Evolutionary conservation across 2,329 filamentous ascomycete genomes (phyloP).

Genomic region (Dothistroma septosporum): DNA sequence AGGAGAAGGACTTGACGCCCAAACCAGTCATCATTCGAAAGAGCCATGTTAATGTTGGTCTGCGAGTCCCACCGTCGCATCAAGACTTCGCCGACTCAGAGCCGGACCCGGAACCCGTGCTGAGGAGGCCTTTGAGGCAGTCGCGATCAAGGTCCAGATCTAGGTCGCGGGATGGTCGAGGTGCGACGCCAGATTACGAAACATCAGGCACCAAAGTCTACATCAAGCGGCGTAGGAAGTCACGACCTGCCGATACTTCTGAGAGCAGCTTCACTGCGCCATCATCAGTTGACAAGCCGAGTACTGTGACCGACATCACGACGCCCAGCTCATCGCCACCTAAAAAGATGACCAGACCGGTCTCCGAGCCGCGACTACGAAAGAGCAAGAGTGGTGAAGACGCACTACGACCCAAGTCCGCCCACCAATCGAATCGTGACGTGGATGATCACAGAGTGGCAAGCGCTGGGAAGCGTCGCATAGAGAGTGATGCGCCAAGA

Average conservation of each 20-base stretch:
- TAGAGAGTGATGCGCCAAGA: conserved; percentile 10
- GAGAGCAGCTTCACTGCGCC: conserved; percentile 30
- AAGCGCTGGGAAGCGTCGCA: conserved; percentile 3
- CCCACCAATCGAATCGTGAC: conserved; percentile 9
- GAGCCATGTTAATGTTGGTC: conserved; percentile 32
- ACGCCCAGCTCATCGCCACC: conserved; percentile 26
- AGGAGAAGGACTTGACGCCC: conserved; percentile 26
- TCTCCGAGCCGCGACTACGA: conserved; percentile 17
- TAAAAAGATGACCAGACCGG: conserved; percentile 9
- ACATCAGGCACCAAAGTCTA: conserved; percentile 33
- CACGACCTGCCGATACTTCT: conserved; percentile 21
- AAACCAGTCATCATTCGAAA: conserved; percentile 30
- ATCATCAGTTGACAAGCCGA: conserved; percentile 29
- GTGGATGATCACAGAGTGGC: conserved; percentile 9
- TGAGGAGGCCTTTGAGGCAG: conserved; percentile 23
- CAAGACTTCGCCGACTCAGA: conserved; percentile 30
- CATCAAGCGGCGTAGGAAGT: conserved; percentile 30
- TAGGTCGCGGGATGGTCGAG: conserved; percentile 20
- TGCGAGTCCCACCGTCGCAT: conserved; percentile 33
- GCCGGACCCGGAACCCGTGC: conserved; percentile 22
- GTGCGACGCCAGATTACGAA: conserved; percentile 30
- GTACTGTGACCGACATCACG: conserved; percentile 31
- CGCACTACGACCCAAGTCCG: conserved; percentile 5
- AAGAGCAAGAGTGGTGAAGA: conserved; percentile 14
- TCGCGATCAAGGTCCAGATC: conserved; percentile 25